Percentiles rank a stretch among this genome's conserved stretches.
Conservation (phyloP, 2,329 filamentous ascomycete species). For the Knufia fluminis region DNA sequence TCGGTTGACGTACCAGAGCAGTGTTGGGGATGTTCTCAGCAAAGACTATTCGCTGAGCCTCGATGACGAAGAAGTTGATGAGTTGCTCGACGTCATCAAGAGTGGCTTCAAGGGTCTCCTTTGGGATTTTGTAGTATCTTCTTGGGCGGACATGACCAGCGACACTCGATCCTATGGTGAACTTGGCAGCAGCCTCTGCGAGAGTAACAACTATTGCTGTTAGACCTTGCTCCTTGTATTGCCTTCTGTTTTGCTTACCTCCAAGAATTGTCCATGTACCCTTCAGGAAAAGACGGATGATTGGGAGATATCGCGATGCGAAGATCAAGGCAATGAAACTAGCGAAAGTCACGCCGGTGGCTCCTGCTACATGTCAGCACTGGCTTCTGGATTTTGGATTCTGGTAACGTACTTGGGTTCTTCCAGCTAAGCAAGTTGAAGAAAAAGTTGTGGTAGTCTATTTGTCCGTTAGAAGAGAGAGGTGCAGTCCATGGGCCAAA, state of each 20-base stretch:
- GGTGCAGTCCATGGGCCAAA: constrained; percentile 10
- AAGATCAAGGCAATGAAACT: constrained; percentile 51
- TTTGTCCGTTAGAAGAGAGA: constrained; percentile 7
- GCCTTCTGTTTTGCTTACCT: constrained; percentile 33
- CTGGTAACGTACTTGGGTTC: constrained; percentile 30
- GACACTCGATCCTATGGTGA: constrained; percentile 49
- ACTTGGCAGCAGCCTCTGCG: constrained; percentile 48
- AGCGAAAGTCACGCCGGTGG: constrained; percentile 52
- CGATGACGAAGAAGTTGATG: constrained; percentile 60
- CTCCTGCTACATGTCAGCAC: constrained; percentile 38
- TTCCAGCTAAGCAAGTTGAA: constrained; percentile 50
- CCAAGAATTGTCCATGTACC: constrained; percentile 50
- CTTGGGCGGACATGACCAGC: constrained; percentile 53
- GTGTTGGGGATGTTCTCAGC: constrained; percentile 56
- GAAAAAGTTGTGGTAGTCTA: constrained; percentile 58
- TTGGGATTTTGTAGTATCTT: constrained; percentile 57
- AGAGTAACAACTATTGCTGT: constrained; percentile 38
- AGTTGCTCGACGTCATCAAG: constrained; percentile 56
- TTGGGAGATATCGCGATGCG: constrained; percentile 52
- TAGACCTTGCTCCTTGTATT: neutral
- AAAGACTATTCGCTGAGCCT: constrained; percentile 57
- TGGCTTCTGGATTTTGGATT: neutral
- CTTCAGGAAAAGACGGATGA: constrained; percentile 55
- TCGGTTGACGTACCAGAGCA: constrained; percentile 42
- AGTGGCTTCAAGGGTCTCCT: constrained; percentile 52